Conservation (phyloP, 2,329 filamentous ascomycete species). For the Pseudohalonectria lignicola region DNA sequence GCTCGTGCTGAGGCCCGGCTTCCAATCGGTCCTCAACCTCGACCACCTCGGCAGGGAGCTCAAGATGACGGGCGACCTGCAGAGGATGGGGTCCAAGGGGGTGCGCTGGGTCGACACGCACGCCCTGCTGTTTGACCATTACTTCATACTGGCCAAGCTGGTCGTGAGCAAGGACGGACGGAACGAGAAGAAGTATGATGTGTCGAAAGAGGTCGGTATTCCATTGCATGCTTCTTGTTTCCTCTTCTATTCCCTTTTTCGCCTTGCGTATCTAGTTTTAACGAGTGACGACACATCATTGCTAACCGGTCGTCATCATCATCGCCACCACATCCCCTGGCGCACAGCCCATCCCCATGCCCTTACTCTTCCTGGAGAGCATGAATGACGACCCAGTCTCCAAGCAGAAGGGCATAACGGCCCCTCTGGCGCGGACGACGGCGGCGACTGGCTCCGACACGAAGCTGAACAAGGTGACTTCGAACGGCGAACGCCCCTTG, state of each 20-base stretch:
- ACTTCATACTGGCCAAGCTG: constrained; percentile 84
- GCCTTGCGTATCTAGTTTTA: too few species aligned
- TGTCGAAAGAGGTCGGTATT: constrained; percentile 66
- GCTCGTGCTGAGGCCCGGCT: constrained; percentile 75
- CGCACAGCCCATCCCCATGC: constrained; percentile 93
- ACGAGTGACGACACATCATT: too few species aligned
- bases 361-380: constrained; percentile 83
- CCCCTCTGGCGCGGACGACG: constrained; percentile 47
- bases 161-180: constrained; percentile 56
- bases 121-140: constrained; percentile 91
- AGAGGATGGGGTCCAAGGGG: constrained; percentile 76
- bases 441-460: constrained; percentile 44
- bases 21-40: constrained; percentile 82
- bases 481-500: constrained; percentile 41
- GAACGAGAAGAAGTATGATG: constrained; percentile 80
- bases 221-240: constrained; percentile 2
- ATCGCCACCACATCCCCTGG: too few species aligned
- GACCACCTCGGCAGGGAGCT: constrained; percentile 90
- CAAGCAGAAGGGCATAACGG: constrained; percentile 66
- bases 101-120: constrained; percentile 93
- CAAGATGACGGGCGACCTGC: constrained; percentile 79
- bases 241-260: background rate
- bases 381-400: constrained; percentile 84
- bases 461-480: constrained; percentile 44
- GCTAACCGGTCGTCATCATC: too few species aligned